Base-by-base conservation (phyloP, 306 rosid genomes). In the Corylus avellana region DNA sequence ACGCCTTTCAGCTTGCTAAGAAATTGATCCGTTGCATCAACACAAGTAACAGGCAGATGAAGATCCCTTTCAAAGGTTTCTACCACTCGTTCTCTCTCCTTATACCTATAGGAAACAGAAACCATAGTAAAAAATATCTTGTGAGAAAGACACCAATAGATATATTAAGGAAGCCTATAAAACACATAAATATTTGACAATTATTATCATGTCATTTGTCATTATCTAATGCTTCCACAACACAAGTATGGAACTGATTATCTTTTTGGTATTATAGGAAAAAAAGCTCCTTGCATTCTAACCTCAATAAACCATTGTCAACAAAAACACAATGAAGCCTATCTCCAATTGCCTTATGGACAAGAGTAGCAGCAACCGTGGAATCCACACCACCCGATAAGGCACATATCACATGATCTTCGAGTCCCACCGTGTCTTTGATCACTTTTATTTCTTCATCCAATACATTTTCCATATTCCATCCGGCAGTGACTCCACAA, bases 361-460 rank as follows among this genome's bases (percentile, higher is more conserved):
- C 97, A n/a, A 95, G 84, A 29, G 92, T 90, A 17, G 98, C 98
- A 37, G 98, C 98, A 85, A 95, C 98, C 0, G 98, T 89, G 77
- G 98, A 95, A 87, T 95, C 98, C 49, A 95, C 98, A 77, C 98
- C 98, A 47, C 98, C 98, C 25, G 98, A 92, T 72, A 95, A 86
- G 6, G 98, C 98, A 47, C 98, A 95, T 27, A 95, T 91, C 35
- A 95, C 98, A 71, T 85, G 97, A 54, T 91, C 93, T 4, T 88
- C 87, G 4, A 90, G 85, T 54, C 88, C 89, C 18, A 91, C 96
- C 0, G 87, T 89, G 55, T 67, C 72, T 0, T 87, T 92, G 6
- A 93, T 93, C 76, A 89, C 91, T 82, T 89, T 89, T 7, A 95
- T 82, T 80, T 95, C 97, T 81, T 95, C 94, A 73, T 95, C 97